Evolutionary conservation across 2,329 filamentous ascomycete species (phyloP).

Genomic region (Ophiostoma perfectum): DNA sequence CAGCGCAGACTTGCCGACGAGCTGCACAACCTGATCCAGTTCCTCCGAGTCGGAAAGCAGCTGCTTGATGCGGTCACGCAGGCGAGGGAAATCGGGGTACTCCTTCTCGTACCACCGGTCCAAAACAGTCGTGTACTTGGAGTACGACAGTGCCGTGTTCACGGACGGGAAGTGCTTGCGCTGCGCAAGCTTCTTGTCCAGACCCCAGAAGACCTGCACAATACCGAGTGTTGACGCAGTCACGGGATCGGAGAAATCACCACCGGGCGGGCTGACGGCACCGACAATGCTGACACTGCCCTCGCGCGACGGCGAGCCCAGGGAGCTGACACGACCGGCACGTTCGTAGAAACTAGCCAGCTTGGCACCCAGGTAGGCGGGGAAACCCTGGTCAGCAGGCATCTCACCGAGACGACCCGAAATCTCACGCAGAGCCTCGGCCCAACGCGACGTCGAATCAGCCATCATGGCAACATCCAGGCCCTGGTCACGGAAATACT

Average conservation of each 20-base stretch:
- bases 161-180: slow-evolving; percentile 99
- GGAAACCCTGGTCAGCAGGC: slow-evolving; percentile 99
- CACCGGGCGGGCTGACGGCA: slow-evolving; percentile 88
- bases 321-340: slow-evolving; percentile 76
- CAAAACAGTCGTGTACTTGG: slow-evolving; percentile 84
- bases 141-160: slow-evolving; percentile 92
- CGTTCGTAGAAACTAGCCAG: slow-evolving; percentile 99
- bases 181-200: slow-evolving; percentile 99
- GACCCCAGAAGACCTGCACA: slow-evolving; percentile 98
- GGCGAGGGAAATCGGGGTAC: slow-evolving; percentile 85
- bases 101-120: slow-evolving; percentile 94
- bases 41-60: slow-evolving; percentile 93
- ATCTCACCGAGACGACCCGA: slow-evolving; percentile 98
- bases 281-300: slow-evolving; percentile 97
- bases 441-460: slow-evolving; percentile 96
- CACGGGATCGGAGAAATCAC: slow-evolving; percentile 98
- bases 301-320: slow-evolving; percentile 81
- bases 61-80: slow-evolving; percentile 89
- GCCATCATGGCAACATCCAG: slow-evolving; percentile 99
- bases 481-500: slow-evolving; percentile 96
- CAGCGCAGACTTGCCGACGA: slow-evolving; percentile 94
- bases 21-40: slow-evolving; percentile 95
- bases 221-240: slow-evolving; percentile 91
- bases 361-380: slow-evolving; percentile 93
- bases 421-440: slow-evolving; percentile 95